These are phyloP conservation scores for Xanthoceras sorbifolium DNA, from an alignment of 345 rosid species.

Conservation along the genomic window DNA sequence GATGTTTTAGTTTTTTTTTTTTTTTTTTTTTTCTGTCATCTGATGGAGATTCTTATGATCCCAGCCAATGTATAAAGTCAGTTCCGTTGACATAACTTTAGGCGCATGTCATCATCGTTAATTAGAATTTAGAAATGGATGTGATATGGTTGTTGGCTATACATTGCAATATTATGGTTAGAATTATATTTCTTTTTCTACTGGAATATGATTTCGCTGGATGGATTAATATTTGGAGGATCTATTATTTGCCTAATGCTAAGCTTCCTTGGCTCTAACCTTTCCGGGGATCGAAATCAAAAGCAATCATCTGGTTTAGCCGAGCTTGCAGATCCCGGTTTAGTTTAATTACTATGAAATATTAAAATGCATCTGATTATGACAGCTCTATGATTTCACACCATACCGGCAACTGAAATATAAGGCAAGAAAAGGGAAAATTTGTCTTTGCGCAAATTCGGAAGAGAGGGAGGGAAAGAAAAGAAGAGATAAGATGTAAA, in stretches of 20 bases:
- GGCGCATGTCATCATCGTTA: conserved; percentile 21
- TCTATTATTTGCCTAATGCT: neutral
- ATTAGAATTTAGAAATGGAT: conserved; percentile 3
- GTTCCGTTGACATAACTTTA: conserved; percentile 33
- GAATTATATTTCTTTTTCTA: conserved; percentile 3
- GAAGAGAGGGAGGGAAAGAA: too few relatives aligned
- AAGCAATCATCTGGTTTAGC: neutral
- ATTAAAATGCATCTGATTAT: too few relatives aligned
- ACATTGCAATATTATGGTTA: conserved; percentile 22
- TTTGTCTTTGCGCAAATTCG: too few relatives aligned
- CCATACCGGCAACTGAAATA: too few relatives aligned
- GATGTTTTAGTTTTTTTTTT: conserved; percentile 24
- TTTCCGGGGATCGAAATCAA: too few relatives aligned
- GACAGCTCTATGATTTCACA: too few relatives aligned
- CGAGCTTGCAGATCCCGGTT: too few relatives aligned
- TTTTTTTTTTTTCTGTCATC: conserved; percentile 25
- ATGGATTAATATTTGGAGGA: too few relatives aligned
- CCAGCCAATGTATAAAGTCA: conserved; percentile 50
- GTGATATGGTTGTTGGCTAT: conserved; percentile 13
- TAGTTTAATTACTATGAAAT: too few relatives aligned
- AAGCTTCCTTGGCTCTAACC: neutral
- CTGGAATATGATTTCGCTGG: neutral
- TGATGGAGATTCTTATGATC: conserved; percentile 39
- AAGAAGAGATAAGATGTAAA: too few relatives aligned
- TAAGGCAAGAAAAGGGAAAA: too few relatives aligned